Percentiles rank a stretch among this genome's conserved stretches.
These are phyloP conservation scores for Phytophthora sp. DNA, from an alignment of 352 stramenopile species.

Conservation along the genomic window DNA sequence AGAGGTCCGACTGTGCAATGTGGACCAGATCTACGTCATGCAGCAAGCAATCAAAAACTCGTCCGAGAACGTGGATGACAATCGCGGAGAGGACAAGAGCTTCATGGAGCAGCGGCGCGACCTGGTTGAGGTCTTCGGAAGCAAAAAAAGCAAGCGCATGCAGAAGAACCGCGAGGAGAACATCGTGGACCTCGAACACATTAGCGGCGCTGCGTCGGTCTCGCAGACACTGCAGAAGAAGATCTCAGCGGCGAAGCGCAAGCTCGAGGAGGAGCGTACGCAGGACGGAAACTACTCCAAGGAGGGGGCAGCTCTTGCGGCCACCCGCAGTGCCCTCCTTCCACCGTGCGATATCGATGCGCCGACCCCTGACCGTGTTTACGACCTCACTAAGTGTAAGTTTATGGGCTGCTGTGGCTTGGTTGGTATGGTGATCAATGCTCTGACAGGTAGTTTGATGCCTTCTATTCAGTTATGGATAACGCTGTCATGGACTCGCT, in stretches of 20 bases:
- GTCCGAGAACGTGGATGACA: slow-evolving; percentile 72
- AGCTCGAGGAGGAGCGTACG: slow-evolving; percentile 53
- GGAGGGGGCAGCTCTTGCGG: slow-evolving; percentile 56
- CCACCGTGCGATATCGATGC: slow-evolving; percentile 78
- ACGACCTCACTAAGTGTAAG: slow-evolving; percentile 84
- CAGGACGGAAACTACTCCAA: slow-evolving; percentile 62
- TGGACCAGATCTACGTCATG: slow-evolving; percentile 88
- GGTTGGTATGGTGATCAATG: neutral
- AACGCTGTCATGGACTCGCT: slow-evolving; percentile 75
- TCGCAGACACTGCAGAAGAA: slow-evolving; percentile 81
- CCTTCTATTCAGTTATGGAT: slow-evolving; percentile 59
- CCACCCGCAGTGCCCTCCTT: slow-evolving; percentile 69
- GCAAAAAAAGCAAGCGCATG: slow-evolving; percentile 87
- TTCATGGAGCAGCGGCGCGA: slow-evolving; percentile 75
- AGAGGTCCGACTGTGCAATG: slow-evolving; percentile 79
- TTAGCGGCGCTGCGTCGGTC: slow-evolving; percentile 72
- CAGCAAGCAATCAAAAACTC: slow-evolving; percentile 81
- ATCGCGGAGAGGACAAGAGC: slow-evolving; percentile 61
- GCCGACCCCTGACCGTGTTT: slow-evolving; percentile 76
- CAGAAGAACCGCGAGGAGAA: slow-evolving; percentile 86
- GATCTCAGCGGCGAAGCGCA: slow-evolving; percentile 60
- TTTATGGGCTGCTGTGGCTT: slow-evolving; percentile 10
- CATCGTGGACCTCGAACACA: slow-evolving; percentile 78
- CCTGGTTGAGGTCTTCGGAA: slow-evolving; percentile 81
- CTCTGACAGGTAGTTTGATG: slow-evolving; percentile 10